A percentile compares a stretch with the other conserved stretches of the same genome.
These are phyloP conservation scores for Epichloe elymi DNA, from an alignment of 2,329 filamentous ascomycete species.

Conservation along the genomic window DNA sequence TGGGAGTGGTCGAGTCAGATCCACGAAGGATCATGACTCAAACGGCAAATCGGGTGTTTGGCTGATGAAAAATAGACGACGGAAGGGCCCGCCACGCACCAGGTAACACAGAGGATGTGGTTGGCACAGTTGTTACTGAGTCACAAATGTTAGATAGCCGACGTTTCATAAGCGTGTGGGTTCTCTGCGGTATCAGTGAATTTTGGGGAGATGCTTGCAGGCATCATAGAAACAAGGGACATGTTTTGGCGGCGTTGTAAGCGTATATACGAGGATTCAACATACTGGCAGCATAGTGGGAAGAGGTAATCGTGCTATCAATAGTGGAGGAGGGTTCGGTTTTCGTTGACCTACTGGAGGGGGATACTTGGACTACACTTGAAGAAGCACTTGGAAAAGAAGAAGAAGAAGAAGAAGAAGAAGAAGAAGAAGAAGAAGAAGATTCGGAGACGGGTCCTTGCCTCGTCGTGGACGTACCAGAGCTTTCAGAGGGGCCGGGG, in stretches of 20 bases:
- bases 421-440: constrained; percentile 7
- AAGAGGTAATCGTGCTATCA: not conserved
- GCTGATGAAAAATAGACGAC: not conserved
- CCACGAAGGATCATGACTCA: not conserved
- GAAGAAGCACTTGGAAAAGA: constrained; percentile 10
- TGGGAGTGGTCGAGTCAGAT: not conserved
- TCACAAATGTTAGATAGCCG: not conserved
- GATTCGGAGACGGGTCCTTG: constrained; percentile 18
- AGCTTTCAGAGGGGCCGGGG: constrained; percentile 7
- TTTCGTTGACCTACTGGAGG: constrained; percentile 15
- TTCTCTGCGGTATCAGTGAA: not conserved
- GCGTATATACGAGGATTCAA: constrained; percentile 5
- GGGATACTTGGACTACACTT: constrained; percentile 16
- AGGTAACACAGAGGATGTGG: constrained; percentile 1
- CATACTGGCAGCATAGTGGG: constrained; percentile 19
- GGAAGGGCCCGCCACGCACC: constrained; percentile 1
- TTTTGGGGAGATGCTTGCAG: not conserved
- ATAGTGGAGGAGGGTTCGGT: constrained; percentile 10
- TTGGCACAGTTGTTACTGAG: not conserved
- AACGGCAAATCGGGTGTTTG: not conserved
- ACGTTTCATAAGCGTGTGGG: not conserved
- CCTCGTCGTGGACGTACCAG: constrained; percentile 16
- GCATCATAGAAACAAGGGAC: not conserved
- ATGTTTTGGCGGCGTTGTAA: not conserved
- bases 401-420: not conserved